Evolutionary conservation across 2,329 filamentous ascomycete species (phyloP).

Genomic region (Fusarium verrucosum): DNA sequence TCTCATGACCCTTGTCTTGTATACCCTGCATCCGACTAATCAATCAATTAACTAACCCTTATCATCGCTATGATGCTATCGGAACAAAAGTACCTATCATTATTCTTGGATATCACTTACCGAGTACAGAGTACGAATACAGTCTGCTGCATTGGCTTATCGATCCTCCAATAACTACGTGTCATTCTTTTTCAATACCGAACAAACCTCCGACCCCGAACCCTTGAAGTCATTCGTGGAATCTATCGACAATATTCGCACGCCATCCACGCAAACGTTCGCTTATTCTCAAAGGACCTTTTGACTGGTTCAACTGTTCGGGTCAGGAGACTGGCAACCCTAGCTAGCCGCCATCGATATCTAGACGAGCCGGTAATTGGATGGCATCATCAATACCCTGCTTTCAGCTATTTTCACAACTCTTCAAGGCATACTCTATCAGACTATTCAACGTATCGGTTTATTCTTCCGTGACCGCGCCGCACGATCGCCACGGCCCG

Average conservation of each 20-base stretch:
- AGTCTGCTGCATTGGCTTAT: constrained; percentile 27
- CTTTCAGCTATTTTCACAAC: not conserved
- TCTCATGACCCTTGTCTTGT: constrained; percentile 15
- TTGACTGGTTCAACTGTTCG: not conserved
- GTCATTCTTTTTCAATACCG: not conserved
- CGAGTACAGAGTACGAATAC: not conserved
- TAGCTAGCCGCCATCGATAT: constrained; percentile 2
- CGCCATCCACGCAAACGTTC: constrained; percentile 4
- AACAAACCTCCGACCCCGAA: not conserved
- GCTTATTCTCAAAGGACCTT: constrained; percentile 8
- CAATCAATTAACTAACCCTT: constrained; percentile 15
- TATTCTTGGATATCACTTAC: constrained; percentile 1
- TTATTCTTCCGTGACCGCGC: constrained; percentile 15
- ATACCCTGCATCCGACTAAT: constrained; percentile 7
- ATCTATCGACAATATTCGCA: constrained; percentile 6
- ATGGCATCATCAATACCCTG: constrained; percentile 7
- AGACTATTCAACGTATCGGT: not conserved
- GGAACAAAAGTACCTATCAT: constrained; percentile 30
- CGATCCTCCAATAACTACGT: constrained; percentile 1
- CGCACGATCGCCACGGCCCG: constrained; percentile 38
- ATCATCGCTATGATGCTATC: constrained; percentile 22
- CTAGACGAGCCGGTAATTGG: constrained; percentile 15
- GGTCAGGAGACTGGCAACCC: constrained; percentile 15
- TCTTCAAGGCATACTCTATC: not conserved
- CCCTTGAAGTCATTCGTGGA: constrained; percentile 14